Evolutionary conservation across 176 grass and related monocot species (phyloP).

Genomic region (Raddia distichophylla): DNA sequence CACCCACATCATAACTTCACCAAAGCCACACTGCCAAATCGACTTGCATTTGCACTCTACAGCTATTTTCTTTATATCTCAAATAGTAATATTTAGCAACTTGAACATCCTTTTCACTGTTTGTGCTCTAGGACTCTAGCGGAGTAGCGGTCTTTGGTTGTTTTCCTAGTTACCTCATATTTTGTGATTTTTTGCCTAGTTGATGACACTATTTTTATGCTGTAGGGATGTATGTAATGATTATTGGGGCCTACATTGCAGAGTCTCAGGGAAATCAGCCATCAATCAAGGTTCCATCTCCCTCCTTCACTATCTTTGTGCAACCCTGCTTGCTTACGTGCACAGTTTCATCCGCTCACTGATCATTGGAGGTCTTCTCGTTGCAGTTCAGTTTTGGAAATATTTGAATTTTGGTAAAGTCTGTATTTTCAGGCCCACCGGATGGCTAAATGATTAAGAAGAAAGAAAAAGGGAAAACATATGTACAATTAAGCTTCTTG

Average conservation of each 20-base stretch:
- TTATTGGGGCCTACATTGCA: conserved; percentile 58
- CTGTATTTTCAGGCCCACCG: not conserved
- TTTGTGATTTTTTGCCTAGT: not conserved
- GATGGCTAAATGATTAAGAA: not conserved
- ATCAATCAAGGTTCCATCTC: conserved; percentile 56
- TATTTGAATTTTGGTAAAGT: not conserved
- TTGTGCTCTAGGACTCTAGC: not conserved
- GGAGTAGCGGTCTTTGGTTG: not conserved
- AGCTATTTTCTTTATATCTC: conserved; percentile 3
- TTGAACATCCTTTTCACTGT: not conserved
- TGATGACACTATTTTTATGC: conserved; percentile 30
- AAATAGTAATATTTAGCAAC: not conserved
- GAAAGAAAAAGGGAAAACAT: not conserved
- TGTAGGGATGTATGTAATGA: conserved; percentile 87
- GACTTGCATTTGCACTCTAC: not conserved
- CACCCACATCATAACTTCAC: not conserved
- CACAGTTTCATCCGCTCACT: not conserved
- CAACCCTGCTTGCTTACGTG: conserved; percentile 16
- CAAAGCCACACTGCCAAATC: not conserved
- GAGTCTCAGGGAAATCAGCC: conserved; percentile 30
- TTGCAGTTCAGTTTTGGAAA: conserved; percentile 11
- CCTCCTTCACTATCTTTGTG: not conserved
- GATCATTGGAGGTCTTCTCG: not conserved
- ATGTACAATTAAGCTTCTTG: not conserved
- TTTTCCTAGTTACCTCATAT: not conserved